Conservation (phyloP, 2,329 filamentous ascomycete genomes). For the Fusarium lateritium region DNA sequence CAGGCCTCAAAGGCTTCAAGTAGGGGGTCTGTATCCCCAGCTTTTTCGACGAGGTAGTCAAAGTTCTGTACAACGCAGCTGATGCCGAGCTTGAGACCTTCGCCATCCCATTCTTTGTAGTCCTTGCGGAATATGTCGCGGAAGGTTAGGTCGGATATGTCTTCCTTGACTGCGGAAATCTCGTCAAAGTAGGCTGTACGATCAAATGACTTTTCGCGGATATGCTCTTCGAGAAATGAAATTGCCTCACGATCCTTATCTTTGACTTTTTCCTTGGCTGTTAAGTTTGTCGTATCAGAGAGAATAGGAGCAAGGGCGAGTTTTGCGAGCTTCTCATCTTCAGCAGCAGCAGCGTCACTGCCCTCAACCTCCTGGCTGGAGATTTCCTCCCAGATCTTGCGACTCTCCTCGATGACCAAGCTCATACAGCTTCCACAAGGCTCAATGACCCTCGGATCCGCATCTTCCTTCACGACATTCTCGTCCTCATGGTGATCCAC, state of each 20-base stretch:
- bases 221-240: conserved; percentile 68
- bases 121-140: conserved; percentile 83
- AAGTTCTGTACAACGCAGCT: conserved; percentile 76
- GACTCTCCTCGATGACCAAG: conserved; percentile 74
- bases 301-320: conserved; percentile 79
- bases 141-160: conserved; percentile 73
- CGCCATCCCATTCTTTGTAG: conserved; percentile 83
- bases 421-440: conserved; percentile 81
- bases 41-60: conserved; percentile 70
- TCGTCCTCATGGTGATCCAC: conserved; percentile 89
- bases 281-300: conserved; percentile 79
- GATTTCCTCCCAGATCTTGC: conserved; percentile 70
- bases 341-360: conserved; percentile 45
- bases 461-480: conserved; percentile 61
- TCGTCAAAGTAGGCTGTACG: conserved; percentile 70
- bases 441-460: conserved; percentile 72
- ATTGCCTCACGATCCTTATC: conserved; percentile 72
- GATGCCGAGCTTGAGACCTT: conserved; percentile 73
- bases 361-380: conserved; percentile 41
- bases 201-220: conserved; percentile 63
- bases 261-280: conserved; percentile 74
- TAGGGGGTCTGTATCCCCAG: conserved; percentile 62
- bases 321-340: conserved; percentile 74
- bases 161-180: conserved; percentile 75
- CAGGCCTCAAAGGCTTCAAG: conserved; percentile 66